Percentiles rank a stretch among this genome's conserved stretches.
Conservation (phyloP, 2,329 filamentous ascomycete genomes). For the Talaromyces sp. region DNA sequence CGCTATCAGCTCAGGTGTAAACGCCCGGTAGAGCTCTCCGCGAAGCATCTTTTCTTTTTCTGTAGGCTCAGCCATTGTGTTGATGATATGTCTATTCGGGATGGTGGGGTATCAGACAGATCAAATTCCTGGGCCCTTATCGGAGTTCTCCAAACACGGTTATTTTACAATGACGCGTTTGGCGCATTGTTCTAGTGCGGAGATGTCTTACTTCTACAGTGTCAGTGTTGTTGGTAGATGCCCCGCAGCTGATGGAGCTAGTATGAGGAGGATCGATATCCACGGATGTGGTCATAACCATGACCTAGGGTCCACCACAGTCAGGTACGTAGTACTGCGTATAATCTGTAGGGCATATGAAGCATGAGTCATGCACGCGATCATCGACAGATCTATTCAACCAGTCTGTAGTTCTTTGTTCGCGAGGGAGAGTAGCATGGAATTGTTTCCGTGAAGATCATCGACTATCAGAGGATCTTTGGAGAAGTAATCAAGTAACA, state of each 20-base stretch:
- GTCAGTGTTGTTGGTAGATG: background rate
- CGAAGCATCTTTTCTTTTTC: constrained; percentile 55
- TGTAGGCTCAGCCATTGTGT: constrained; percentile 25
- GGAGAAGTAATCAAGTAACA: background rate
- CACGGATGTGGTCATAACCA: background rate
- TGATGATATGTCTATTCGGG: background rate
- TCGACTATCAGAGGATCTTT: background rate
- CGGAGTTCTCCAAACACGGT: background rate
- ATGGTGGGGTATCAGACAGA: background rate
- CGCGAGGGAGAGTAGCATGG: background rate
- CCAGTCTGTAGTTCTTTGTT: background rate
- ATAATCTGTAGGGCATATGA: background rate
- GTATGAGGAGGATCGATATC: background rate
- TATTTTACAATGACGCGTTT: background rate
- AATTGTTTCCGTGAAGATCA: background rate
- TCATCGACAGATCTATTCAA: background rate
- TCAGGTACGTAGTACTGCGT: background rate
- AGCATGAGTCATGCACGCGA: background rate
- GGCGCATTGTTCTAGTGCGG: background rate
- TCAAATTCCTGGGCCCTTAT: background rate
- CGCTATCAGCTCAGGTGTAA: constrained; percentile 65
- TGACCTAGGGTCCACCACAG: background rate
- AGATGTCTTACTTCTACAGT: background rate
- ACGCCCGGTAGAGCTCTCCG: constrained; percentile 73
- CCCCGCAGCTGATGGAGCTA: constrained; percentile 11